A percentile compares a stretch with the other conserved stretches of the same genome.
phyloP scores from a whole-genome alignment of 176 grass and related monocot species.

The Melocanna baccifera region DNA sequence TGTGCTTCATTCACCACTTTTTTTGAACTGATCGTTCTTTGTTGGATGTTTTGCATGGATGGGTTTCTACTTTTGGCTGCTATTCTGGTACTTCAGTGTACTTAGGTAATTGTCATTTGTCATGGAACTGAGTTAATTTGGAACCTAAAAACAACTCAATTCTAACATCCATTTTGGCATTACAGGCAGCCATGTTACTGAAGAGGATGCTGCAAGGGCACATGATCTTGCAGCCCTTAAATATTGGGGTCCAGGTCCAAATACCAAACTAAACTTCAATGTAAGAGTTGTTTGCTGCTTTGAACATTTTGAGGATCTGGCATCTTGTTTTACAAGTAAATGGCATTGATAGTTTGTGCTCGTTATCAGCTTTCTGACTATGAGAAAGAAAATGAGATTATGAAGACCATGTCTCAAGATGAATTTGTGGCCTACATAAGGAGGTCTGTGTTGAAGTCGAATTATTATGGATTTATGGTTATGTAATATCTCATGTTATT shows the following conservation, averaged over 20 bases:
- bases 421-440: conserved; percentile 92
- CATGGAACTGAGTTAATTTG: not conserved
- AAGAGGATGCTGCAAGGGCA: conserved; percentile 88
- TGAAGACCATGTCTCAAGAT: conserved; percentile 86
- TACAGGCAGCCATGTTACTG: conserved; percentile 92
- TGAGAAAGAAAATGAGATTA: conserved; percentile 75
- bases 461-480: not conserved
- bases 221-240: conserved; percentile 95
- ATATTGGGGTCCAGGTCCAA: conserved; percentile 71
- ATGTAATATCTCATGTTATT: not conserved
- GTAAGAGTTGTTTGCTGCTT: conserved; percentile 44
- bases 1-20: not conserved
- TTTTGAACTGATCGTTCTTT: conserved; percentile 13
- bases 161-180: conserved; percentile 33
- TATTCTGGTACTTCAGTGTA: conserved; percentile 64
- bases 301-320: conserved; percentile 6
- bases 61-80: conserved; percentile 16
- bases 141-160: conserved; percentile 10
- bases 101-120: conserved; percentile 52
- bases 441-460: conserved; percentile 47
- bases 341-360: not conserved
- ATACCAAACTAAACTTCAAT: conserved; percentile 80
- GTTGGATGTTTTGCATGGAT: conserved; percentile 30
- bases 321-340: conserved; percentile 23
- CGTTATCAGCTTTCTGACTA: conserved; percentile 66